phyloP scores from a whole-genome alignment of 345 rosid genomes.

The Passiflora organensis region DNA sequence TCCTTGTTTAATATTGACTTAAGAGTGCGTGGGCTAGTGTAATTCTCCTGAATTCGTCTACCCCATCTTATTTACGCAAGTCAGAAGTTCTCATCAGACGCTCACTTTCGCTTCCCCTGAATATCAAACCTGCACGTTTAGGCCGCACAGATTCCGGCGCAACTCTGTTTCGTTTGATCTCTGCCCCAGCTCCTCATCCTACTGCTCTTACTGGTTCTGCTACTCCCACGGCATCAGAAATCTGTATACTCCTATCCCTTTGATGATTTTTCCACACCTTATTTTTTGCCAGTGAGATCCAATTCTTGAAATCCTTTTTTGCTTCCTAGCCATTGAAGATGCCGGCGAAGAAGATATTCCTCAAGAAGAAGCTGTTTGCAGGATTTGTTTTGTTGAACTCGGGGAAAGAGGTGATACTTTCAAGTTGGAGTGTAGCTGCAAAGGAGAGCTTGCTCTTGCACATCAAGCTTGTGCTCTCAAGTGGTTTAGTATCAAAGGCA shows the following conservation, averaged over 20 bases:
- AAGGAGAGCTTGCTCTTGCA: constrained; percentile 65
- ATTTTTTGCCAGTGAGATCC: background rate
- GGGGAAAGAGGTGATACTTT: constrained; percentile 51
- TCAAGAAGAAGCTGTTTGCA: constrained; percentile 63
- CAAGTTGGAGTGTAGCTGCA: constrained; percentile 65
- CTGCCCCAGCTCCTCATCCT: constrained; percentile 30
- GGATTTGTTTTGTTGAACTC: constrained; percentile 55
- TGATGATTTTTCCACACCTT: background rate
- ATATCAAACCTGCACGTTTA: constrained; percentile 37
- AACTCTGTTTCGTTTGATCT: constrained; percentile 45
- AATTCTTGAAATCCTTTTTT: background rate
- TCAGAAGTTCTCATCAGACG: constrained; percentile 35
- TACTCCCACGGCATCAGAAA: constrained; percentile 22
- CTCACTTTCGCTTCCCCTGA: constrained; percentile 49
- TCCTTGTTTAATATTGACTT: too few relatives aligned
- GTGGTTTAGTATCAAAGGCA: constrained; percentile 63
- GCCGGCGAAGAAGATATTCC: constrained; percentile 50
- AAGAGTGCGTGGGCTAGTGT: background rate
- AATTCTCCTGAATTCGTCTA: background rate
- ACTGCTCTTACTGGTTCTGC: constrained; percentile 19
- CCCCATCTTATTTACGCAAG: constrained; percentile 23
- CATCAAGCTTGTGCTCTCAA: constrained; percentile 55
- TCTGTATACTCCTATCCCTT: constrained; percentile 14
- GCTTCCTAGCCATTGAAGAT: constrained; percentile 27
- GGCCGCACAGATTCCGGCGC: constrained; percentile 36